Evolutionary conservation across 805 yeast genomes (phyloP).

Genomic region (Starmerella tilneyi): DNA sequence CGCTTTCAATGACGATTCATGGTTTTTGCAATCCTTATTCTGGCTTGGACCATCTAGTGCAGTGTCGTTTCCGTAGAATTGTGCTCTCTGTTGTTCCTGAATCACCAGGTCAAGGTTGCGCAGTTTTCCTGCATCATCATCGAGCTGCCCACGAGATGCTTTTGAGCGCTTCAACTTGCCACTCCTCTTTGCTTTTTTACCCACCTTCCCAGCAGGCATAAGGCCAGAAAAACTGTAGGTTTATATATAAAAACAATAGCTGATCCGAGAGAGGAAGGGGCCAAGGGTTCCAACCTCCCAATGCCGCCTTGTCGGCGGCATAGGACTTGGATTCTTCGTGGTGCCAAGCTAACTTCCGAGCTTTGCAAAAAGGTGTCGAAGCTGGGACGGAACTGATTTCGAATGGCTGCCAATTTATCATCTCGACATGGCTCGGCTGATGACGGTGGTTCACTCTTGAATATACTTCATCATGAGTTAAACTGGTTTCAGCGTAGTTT

Average conservation of each 20-base stretch:
- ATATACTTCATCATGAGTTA: too few relatives aligned
- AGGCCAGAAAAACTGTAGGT: neutral
- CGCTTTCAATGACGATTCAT: neutral
- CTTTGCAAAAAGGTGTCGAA: too few relatives aligned
- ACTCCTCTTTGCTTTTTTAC: neutral
- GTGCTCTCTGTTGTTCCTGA: constrained; percentile 5
- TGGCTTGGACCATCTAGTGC: neutral
- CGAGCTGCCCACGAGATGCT: neutral
- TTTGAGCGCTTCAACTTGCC: neutral
- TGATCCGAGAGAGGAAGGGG: neutral
- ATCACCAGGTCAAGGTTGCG: neutral
- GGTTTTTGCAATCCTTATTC: neutral
- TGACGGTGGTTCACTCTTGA: too few relatives aligned
- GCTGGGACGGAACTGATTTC: too few relatives aligned
- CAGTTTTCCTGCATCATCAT: neutral
- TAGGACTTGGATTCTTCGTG: too few relatives aligned
- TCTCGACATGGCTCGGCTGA: too few relatives aligned
- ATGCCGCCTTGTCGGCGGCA: too few relatives aligned
- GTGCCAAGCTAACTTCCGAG: too few relatives aligned
- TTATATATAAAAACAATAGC: neutral
- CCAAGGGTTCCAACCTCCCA: neutral
- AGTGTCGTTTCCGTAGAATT: neutral
- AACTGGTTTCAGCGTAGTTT: too few relatives aligned
- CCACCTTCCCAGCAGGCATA: neutral
- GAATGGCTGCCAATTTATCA: too few relatives aligned